These are phyloP conservation scores for Podospora appendiculata DNA, from an alignment of 495 filamentous ascomycete species.

Conservation along the genomic window DNA sequence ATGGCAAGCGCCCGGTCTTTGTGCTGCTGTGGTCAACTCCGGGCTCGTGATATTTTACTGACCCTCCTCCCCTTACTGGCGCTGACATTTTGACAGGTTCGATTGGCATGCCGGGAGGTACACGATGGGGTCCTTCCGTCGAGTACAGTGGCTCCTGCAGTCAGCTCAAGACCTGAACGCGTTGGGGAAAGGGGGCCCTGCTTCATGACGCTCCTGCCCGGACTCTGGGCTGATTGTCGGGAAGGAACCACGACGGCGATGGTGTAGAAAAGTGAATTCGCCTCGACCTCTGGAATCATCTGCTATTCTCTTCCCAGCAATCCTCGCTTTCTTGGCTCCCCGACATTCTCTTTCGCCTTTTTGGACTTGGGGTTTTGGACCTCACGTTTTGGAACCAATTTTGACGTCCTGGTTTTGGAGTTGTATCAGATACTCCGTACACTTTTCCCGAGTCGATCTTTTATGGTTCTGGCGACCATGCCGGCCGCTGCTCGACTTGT, in stretches of 20 bases:
- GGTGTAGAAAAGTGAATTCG: background rate
- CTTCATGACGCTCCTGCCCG: too few relatives aligned
- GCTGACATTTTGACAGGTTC: too few relatives aligned
- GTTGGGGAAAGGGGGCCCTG: too few relatives aligned
- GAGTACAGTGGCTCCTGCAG: too few relatives aligned
- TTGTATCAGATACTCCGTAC: conserved; percentile 7
- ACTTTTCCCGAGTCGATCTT: background rate
- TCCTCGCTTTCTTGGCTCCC: conserved; percentile 2
- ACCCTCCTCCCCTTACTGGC: too few relatives aligned
- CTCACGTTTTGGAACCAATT: conserved; percentile 12
- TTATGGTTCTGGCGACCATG: conserved; percentile 5
- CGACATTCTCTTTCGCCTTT: conserved; percentile 1
- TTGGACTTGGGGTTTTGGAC: conserved; percentile 9
- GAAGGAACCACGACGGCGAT: background rate
- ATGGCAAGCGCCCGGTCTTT: too few relatives aligned
- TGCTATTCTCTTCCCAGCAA: background rate
- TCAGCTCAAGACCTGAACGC: too few relatives aligned
- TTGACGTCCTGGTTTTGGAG: conserved; percentile 12
- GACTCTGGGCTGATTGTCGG: background rate
- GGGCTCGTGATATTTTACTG: too few relatives aligned
- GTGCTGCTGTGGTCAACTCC: too few relatives aligned
- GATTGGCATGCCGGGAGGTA: too few relatives aligned
- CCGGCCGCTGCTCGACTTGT: conserved; percentile 4
- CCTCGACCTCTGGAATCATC: background rate
- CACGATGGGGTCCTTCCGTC: too few relatives aligned